These are phyloP conservation scores for Bisporella sp. DNA, from an alignment of 2,329 filamentous ascomycete genomes.

Conservation along the genomic window DNA sequence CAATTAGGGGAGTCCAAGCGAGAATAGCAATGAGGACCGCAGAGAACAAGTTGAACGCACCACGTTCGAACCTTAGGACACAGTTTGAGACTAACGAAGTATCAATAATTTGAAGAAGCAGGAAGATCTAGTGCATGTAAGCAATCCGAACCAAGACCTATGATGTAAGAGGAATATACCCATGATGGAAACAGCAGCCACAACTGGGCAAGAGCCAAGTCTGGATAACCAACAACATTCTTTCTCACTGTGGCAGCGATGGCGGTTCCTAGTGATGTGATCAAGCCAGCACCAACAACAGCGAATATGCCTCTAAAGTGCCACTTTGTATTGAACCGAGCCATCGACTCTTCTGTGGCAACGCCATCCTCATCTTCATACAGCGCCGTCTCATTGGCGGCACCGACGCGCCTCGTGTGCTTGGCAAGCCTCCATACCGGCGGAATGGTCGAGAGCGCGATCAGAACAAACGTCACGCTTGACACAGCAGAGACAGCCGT, in stretches of 20 bases:
- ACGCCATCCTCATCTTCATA: conserved; percentile 66
- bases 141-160: conserved; percentile 11
- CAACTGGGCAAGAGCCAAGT: conserved; percentile 39
- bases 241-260: conserved; percentile 40
- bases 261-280: conserved; percentile 47
- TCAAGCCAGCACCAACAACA: conserved; percentile 43
- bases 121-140: conserved; percentile 33
- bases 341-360: conserved; percentile 55
- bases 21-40: conserved; percentile 11
- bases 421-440: conserved; percentile 14
- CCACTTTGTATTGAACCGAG: conserved; percentile 51
- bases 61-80: conserved; percentile 12
- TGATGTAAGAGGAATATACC: conserved; percentile 40
- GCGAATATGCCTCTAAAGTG: conserved; percentile 47
- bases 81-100: conserved; percentile 9
- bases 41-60: conserved; percentile 8
- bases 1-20: conserved; percentile 3
- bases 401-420: conserved; percentile 11
- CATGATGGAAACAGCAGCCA: conserved; percentile 54
- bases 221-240: conserved; percentile 18
- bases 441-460: conserved; percentile 15
- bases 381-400: conserved; percentile 7
- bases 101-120: conserved; percentile 30
- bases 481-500: conserved; percentile 1
- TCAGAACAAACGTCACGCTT: conserved; percentile 4